Evolutionary conservation across 2,329 filamentous ascomycete genomes (phyloP).

Genomic region (Claviceps citrina): DNA sequence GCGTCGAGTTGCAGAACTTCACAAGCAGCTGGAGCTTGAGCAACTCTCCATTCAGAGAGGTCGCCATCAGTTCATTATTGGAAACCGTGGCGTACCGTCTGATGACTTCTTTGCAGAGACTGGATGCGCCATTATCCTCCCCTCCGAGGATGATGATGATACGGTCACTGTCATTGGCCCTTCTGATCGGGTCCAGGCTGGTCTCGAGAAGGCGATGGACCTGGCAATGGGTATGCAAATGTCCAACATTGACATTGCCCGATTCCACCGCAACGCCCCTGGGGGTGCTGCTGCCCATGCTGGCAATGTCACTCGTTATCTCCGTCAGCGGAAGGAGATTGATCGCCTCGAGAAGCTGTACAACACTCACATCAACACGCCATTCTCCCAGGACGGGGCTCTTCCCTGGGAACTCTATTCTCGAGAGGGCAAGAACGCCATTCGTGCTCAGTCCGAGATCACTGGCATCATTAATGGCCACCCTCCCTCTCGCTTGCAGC

Average conservation of each 20-base stretch:
- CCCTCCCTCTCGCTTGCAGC: constrained; percentile 55
- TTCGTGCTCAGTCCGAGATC: constrained; percentile 61
- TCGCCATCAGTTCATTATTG: constrained; percentile 88
- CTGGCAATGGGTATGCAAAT: constrained; percentile 77
- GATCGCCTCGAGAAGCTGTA: constrained; percentile 67
- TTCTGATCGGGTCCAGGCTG: constrained; percentile 53
- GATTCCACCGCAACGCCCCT: constrained; percentile 60
- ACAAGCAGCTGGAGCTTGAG: constrained; percentile 59
- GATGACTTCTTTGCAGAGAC: constrained; percentile 84
- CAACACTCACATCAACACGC: constrained; percentile 75
- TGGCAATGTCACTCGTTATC: constrained; percentile 72
- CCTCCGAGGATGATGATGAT: constrained; percentile 63
- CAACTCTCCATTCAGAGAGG: constrained; percentile 72
- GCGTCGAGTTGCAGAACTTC: constrained; percentile 58
- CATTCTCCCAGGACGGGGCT: constrained; percentile 50
- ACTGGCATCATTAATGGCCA: constrained; percentile 58
- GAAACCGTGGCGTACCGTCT: constrained; percentile 61
- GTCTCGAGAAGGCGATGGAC: constrained; percentile 72
- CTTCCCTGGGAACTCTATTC: constrained; percentile 82
- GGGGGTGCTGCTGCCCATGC: constrained; percentile 64
- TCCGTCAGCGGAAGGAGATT: constrained; percentile 68
- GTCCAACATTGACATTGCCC: constrained; percentile 66
- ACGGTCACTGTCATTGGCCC: constrained; percentile 75
- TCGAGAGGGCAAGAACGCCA: constrained; percentile 66
- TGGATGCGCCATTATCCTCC: constrained; percentile 76